Percentiles rank a stretch among this genome's conserved stretches.
Evolutionary conservation across 2,329 filamentous ascomycete species (phyloP).

Genomic region (Fusarium pilosicola): DNA sequence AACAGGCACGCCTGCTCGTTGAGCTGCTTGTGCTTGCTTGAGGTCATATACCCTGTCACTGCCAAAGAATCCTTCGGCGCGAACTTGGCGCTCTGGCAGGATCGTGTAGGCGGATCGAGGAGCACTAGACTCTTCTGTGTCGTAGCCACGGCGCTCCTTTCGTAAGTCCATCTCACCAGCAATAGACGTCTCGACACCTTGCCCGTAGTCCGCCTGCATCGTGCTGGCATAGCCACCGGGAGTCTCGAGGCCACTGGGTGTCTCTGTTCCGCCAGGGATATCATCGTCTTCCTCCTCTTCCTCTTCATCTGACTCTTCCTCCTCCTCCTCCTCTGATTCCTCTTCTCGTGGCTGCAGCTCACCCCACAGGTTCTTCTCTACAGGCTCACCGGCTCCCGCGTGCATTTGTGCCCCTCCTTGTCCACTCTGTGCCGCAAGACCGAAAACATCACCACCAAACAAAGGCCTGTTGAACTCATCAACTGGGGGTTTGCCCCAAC

Average conservation of each 20-base stretch:
- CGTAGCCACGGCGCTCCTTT: slow-evolving; percentile 82
- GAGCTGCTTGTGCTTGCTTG: slow-evolving; percentile 57
- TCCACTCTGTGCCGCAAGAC: slow-evolving; percentile 65
- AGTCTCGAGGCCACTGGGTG: slow-evolving; percentile 81
- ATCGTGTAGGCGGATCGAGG: slow-evolving; percentile 88
- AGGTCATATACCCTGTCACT: slow-evolving; percentile 95
- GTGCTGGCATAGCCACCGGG: slow-evolving; percentile 83
- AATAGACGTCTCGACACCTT: slow-evolving; percentile 76
- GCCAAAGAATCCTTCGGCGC: slow-evolving; percentile 93
- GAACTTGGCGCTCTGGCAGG: slow-evolving; percentile 86
- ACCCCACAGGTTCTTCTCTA: slow-evolving; percentile 92
- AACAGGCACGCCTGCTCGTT: slow-evolving; percentile 70
- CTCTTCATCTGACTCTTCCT: slow-evolving; percentile 79
- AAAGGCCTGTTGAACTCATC: slow-evolving; percentile 92
- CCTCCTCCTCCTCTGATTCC: slow-evolving; percentile 74
- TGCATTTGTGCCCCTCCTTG: slow-evolving; percentile 49
- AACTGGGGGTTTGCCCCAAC: slow-evolving; percentile 94
- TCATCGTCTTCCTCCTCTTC: slow-evolving; percentile 71
- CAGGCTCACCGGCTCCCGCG: slow-evolving; percentile 71
- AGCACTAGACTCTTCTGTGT: slow-evolving; percentile 82
- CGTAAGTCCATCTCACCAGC: slow-evolving; percentile 90
- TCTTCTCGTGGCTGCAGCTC: slow-evolving; percentile 84
- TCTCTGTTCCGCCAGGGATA: slow-evolving; percentile 74
- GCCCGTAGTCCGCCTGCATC: slow-evolving; percentile 81
- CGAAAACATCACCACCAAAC: slow-evolving; percentile 95